These are phyloP conservation scores for Penicillium sp. DNA, from an alignment of 2,329 filamentous ascomycete genomes.

Conservation along the genomic window DNA sequence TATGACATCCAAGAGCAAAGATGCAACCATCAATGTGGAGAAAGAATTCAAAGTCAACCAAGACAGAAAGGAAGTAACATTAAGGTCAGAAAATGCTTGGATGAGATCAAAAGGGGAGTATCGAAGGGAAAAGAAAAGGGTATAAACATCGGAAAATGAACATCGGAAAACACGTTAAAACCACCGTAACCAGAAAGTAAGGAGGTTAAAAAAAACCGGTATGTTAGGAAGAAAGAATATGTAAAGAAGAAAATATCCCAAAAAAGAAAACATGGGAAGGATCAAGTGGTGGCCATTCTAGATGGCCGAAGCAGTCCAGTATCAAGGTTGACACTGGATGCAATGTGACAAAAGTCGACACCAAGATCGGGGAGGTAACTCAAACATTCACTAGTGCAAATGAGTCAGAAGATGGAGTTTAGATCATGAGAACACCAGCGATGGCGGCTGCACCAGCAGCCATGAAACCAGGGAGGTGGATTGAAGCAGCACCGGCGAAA, in stretches of 20 bases:
- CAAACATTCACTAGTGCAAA: not conserved
- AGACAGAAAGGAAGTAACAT: constrained; percentile 5
- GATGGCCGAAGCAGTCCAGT: constrained; percentile 2
- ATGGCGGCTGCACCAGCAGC: constrained; percentile 34
- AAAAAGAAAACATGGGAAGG: not conserved
- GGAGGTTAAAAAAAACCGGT: not conserved
- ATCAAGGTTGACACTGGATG: not conserved
- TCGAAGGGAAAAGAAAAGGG: constrained; percentile 6
- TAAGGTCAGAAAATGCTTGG: not conserved
- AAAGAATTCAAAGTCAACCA: constrained; percentile 6
- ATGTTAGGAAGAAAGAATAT: constrained; percentile 4
- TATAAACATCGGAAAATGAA: constrained; percentile 7
- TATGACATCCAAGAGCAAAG: constrained; percentile 8
- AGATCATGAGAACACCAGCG: constrained; percentile 38
- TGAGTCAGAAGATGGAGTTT: constrained; percentile 9
- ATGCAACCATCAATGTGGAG: constrained; percentile 7
- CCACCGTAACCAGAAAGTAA: constrained; percentile 5
- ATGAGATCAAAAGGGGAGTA: constrained; percentile 3
- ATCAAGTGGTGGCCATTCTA: constrained; percentile 5
- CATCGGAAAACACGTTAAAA: constrained; percentile 7
- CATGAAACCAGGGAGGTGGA: constrained; percentile 28
- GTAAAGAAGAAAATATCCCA: constrained; percentile 4
- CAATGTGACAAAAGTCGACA: constrained; percentile 3
- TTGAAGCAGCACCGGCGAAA: constrained; percentile 25
- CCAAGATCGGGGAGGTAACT: constrained; percentile 6